Base-by-base conservation (phyloP, 2,329 filamentous ascomycete genomes). In the Ampelomyces quisqualis region DNA sequence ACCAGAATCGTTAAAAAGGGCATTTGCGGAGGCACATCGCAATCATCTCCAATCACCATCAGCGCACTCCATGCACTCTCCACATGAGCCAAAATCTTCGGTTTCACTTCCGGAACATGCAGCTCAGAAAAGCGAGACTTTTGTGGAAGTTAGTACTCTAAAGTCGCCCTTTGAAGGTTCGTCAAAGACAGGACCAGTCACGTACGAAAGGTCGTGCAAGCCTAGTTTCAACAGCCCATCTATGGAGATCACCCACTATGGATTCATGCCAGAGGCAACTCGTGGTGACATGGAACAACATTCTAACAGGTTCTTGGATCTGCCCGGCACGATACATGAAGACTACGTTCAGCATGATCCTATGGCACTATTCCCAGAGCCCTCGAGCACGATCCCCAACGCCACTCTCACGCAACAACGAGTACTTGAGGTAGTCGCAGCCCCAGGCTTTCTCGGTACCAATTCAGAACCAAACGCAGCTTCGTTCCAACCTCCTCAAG, bases 311-410 rank as follows among this genome's bases (percentile, higher is more conserved):
- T 11, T 15, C 13, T 63, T 55, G 51, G 45, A 47, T 4, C 44
- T 68, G 7, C 58, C 65, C 24, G 65, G 58, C 4, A 67, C 64
- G 9, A 52, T 72, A 22, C 51, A 54, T 18, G 51, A 65, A 3
- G 54, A 68, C 22, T 73, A 70, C 35, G 59, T 50, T 13, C 35
- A 61, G 10, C 70, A 73, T 43, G 65, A 73, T 19, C 70, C 71
- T 1, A 55, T 55, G 26, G 53, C 57, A 23, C 59, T 72, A 60
- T 74, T 73, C 42, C 60, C 57, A 32, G 66, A 70, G 20, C 58
- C 60, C 26, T 72, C 70, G 10, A 73, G 66, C 43, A 75, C 72
- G 1, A 50, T 72, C 10, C 66, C 67, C 3, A 69, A 72, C 43
- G 70, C 65, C 22, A 70, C 67, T 21, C 61, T 66, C 8, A 70